A percentile compares a stretch with the other conserved stretches of the same genome.
phyloP scores from a whole-genome alignment of 2,329 filamentous ascomycete species.

The Xylariaceae sp. region DNA sequence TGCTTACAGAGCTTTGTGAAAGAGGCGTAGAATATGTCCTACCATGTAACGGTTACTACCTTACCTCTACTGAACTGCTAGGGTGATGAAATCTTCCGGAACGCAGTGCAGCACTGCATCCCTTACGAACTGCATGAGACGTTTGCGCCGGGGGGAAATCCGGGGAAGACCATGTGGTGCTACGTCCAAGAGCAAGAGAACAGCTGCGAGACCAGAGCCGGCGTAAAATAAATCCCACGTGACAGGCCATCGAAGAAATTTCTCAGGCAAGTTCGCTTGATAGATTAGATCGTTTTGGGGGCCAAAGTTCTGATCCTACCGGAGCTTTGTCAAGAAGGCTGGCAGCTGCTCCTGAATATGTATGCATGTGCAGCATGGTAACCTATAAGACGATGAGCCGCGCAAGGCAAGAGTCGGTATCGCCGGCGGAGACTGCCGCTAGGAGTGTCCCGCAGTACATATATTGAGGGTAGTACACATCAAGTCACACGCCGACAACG shows the following conservation, averaged over 20 bases:
- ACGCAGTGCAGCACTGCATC: not conserved
- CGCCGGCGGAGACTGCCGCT: not conserved
- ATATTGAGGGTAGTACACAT: not conserved
- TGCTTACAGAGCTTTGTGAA: too few species aligned
- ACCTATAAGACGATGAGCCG: not conserved
- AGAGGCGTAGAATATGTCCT: too few species aligned
- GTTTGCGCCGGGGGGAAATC: slow-evolving; percentile 9
- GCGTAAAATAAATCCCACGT: slow-evolving; percentile 1
- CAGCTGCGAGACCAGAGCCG: slow-evolving; percentile 2
- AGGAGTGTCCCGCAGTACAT: not conserved
- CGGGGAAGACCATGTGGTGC: slow-evolving; percentile 14
- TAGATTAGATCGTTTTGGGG: not conserved
- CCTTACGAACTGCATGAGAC: not conserved
- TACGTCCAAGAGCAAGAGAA: slow-evolving; percentile 1
- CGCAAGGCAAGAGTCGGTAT: not conserved
- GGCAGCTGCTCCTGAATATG: not conserved
- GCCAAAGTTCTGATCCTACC: not conserved
- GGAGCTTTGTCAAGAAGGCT: not conserved
- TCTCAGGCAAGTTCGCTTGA: not conserved
- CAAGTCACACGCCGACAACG: not conserved
- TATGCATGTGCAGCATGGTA: too few species aligned
- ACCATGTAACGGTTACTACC: too few species aligned
- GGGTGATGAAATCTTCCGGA: not conserved
- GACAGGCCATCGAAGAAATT: slow-evolving; percentile 1
- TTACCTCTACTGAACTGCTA: not conserved